Conservation (phyloP, 2,329 filamentous ascomycete genomes). For the Exophiala sideris region DNA sequence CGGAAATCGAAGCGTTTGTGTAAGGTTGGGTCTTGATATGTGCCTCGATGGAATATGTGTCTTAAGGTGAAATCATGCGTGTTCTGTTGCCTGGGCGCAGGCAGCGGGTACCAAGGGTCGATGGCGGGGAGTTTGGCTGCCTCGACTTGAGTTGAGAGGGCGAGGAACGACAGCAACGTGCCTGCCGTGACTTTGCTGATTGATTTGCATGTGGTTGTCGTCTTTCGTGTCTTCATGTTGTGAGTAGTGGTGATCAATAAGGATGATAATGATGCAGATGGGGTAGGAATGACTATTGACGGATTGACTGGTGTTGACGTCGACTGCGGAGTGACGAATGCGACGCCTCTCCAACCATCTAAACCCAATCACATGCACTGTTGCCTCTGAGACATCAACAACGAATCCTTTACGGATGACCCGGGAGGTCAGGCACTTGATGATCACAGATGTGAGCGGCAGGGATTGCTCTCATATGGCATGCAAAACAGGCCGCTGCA, state of each 20-base stretch:
- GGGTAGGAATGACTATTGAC: neutral
- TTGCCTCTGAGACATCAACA: conserved; percentile 1
- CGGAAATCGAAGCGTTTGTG: conserved; percentile 67
- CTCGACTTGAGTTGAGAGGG: conserved; percentile 42
- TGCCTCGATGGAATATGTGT: conserved; percentile 91
- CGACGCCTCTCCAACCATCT: neutral
- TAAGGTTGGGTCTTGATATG: conserved; percentile 70
- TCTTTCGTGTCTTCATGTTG: conserved; percentile 25
- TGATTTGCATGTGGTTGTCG: conserved; percentile 47
- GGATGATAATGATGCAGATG: neutral
- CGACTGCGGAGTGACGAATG: conserved; percentile 10
- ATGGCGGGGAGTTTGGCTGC: conserved; percentile 20
- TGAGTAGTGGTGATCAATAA: neutral
- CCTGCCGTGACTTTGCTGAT: conserved; percentile 61
- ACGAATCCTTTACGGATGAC: conserved; percentile 14
- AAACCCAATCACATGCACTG: conserved; percentile 17
- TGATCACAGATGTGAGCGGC: neutral
- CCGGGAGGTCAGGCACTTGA: conserved; percentile 7
- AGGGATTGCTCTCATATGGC: neutral
- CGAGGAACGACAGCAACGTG: conserved; percentile 65
- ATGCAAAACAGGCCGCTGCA: neutral
- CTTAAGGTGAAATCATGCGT: conserved; percentile 57
- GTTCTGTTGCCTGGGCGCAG: conserved; percentile 15
- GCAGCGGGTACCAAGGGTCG: conserved; percentile 25
- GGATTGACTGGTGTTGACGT: conserved; percentile 6